Conservation (phyloP, 2,329 filamentous ascomycete genomes). For the Penicillium sp. region DNA sequence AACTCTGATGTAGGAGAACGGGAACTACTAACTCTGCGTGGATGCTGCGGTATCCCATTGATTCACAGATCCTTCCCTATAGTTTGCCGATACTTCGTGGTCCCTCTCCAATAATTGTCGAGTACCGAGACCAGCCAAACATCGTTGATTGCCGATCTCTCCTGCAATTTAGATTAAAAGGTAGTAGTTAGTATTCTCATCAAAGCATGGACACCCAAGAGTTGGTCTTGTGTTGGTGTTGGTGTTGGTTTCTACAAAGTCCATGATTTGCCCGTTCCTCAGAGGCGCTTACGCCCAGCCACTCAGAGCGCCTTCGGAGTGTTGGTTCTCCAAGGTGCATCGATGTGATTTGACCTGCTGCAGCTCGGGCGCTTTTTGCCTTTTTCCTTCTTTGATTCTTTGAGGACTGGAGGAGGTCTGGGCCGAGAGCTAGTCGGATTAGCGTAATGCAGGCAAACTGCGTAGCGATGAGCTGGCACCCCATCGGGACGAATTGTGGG, state of each 20-base stretch:
- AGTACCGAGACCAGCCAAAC: not conserved
- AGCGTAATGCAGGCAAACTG: not conserved
- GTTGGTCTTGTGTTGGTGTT: not conserved
- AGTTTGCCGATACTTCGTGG: not conserved
- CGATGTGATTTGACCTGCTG: conserved; percentile 19
- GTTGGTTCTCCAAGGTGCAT: conserved; percentile 21
- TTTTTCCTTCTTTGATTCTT: not conserved
- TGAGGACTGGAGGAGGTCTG: not conserved
- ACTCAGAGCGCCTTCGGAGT: conserved; percentile 17
- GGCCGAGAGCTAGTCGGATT: not conserved
- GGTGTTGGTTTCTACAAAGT: not conserved
- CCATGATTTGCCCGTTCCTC: conserved; percentile 11
- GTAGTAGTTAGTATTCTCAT: not conserved
- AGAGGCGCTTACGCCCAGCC: conserved; percentile 22
- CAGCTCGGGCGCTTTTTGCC: conserved; percentile 17
- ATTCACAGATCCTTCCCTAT: not conserved
- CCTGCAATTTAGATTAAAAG: not conserved
- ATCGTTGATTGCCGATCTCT: not conserved
- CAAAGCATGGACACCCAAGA: not conserved
- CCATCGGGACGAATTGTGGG: conserved; percentile 17
- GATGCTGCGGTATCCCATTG: no score
- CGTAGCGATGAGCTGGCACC: conserved; percentile 16
- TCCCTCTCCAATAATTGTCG: not conserved
- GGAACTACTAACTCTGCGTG: no score
- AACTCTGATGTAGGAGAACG: no score